phyloP scores from a whole-genome alignment of 2,329 filamentous ascomycete species.

The Colletotrichum theobromicola region DNA sequence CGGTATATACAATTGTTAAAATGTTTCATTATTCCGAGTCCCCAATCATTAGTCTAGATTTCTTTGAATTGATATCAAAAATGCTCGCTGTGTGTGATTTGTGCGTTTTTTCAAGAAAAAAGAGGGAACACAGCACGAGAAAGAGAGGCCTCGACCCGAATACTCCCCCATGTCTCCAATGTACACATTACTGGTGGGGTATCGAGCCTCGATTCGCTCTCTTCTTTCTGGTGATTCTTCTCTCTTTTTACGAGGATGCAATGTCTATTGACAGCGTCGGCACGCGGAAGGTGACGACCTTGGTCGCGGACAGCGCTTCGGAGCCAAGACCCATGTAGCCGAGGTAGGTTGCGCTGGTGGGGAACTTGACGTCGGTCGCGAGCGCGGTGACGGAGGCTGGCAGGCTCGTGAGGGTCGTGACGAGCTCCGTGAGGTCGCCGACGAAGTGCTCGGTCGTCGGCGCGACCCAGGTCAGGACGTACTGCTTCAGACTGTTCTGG shows the following conservation, averaged over 20 bases:
- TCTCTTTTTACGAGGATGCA: background rate
- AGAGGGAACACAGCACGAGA: background rate
- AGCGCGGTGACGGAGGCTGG: slow-evolving; percentile 19
- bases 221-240: background rate
- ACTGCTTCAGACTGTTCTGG: slow-evolving; percentile 43
- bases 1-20: background rate
- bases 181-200: background rate
- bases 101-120: background rate
- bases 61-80: slow-evolving; percentile 12
- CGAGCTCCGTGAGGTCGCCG: slow-evolving; percentile 51
- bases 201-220: background rate
- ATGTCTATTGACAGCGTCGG: slow-evolving; percentile 39
- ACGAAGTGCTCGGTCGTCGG: slow-evolving; percentile 43
- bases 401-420: slow-evolving; percentile 41
- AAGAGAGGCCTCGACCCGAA: background rate
- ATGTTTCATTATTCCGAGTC: slow-evolving; percentile 11
- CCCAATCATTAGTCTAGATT: slow-evolving; percentile 19
- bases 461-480: slow-evolving; percentile 57
- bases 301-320: slow-evolving; percentile 49
- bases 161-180: background rate
- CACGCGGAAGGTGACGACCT: slow-evolving; percentile 55
- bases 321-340: slow-evolving; percentile 58
- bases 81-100: slow-evolving; percentile 13
- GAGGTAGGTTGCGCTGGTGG: slow-evolving; percentile 48
- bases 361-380: slow-evolving; percentile 35